A percentile compares a stretch with the other conserved stretches of the same genome.
Evolutionary conservation across 208 protist species (phyloP).

Genomic region (Spongospora subterranea): DNA sequence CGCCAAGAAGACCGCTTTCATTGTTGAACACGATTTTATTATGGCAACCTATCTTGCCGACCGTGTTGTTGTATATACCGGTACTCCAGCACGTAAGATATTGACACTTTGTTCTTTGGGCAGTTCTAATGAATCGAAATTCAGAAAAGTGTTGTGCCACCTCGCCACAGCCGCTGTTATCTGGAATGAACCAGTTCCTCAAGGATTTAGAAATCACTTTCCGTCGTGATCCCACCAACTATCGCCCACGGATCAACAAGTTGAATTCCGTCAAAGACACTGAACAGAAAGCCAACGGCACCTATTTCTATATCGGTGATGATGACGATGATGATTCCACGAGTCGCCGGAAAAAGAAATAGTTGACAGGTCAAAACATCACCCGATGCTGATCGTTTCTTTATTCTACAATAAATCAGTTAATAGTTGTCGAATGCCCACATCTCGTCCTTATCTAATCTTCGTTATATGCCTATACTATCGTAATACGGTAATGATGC

Average conservation of each 20-base stretch:
- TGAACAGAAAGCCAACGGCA: constrained; percentile 95
- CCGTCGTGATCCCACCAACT: constrained; percentile 97
- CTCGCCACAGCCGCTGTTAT: constrained; percentile 80
- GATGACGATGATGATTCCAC: constrained; percentile 52
- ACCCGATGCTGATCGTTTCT: too few species aligned
- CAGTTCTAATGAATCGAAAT: background rate
- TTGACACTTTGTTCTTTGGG: background rate
- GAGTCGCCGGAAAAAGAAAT: constrained; percentile 31
- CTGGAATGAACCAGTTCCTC: constrained; percentile 96
- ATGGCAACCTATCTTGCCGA: constrained; percentile 98
- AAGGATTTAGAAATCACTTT: constrained; percentile 97
- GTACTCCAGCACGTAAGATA: constrained; percentile 81
- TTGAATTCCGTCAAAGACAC: constrained; percentile 94
- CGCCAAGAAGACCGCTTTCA: constrained; percentile 97
- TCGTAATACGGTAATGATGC: too few species aligned
- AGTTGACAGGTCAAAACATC: too few species aligned
- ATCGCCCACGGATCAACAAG: constrained; percentile 99
- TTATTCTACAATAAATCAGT: too few species aligned
- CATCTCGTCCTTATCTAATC: too few species aligned
- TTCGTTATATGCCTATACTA: too few species aligned
- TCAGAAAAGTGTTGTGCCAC: constrained; percentile 89
- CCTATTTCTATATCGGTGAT: constrained; percentile 94
- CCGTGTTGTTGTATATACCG: constrained; percentile 98
- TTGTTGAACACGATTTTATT: constrained; percentile 99
- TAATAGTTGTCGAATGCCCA: too few species aligned